A percentile compares a stretch with the other conserved stretches of the same genome.
phyloP scores from a whole-genome alignment of 805 yeast species.

The Starmerella tilneyi region DNA sequence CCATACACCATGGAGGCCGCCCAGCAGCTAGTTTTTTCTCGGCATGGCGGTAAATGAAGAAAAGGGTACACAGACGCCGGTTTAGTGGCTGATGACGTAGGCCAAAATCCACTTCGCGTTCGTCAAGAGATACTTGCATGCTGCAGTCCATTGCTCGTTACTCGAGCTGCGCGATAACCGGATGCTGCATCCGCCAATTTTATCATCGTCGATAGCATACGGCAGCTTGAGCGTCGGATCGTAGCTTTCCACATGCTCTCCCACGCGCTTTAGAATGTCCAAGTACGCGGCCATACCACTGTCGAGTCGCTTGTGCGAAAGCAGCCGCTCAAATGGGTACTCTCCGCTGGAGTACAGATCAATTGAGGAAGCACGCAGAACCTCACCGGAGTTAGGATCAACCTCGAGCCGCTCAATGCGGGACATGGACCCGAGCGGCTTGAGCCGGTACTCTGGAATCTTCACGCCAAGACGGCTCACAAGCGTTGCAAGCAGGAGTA shows the following conservation, averaged over 20 bases:
- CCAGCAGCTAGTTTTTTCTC: no score
- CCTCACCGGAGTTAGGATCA: conserved; percentile 34
- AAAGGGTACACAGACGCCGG: no score
- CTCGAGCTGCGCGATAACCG: conserved; percentile 51
- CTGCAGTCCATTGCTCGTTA: conserved; percentile 78
- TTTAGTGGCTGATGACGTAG: conserved; percentile 34
- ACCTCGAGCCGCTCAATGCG: conserved; percentile 49
- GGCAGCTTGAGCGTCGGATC: conserved; percentile 58
- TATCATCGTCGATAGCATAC: conserved; percentile 57
- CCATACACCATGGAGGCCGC: no score
- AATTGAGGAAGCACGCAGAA: conserved; percentile 34
- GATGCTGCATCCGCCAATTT: conserved; percentile 70
- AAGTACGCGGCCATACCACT: conserved; percentile 70
- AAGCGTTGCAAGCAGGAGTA: conserved; percentile 58
- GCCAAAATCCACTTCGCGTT: conserved; percentile 78
- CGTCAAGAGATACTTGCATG: conserved; percentile 71
- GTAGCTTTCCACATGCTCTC: conserved; percentile 34
- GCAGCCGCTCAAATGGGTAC: conserved; percentile 56
- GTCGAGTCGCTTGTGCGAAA: conserved; percentile 62
- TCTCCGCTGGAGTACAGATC: conserved; percentile 62
- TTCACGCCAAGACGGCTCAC: conserved; percentile 46
- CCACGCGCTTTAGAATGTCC: conserved; percentile 49
- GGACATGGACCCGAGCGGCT: conserved; percentile 80
- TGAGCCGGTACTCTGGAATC: conserved; percentile 50
- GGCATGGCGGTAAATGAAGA: background rate